These are phyloP conservation scores for Schizopora paradoxa DNA, from an alignment of 1,284 basidiomycete genomes.

Conservation along the genomic window DNA sequence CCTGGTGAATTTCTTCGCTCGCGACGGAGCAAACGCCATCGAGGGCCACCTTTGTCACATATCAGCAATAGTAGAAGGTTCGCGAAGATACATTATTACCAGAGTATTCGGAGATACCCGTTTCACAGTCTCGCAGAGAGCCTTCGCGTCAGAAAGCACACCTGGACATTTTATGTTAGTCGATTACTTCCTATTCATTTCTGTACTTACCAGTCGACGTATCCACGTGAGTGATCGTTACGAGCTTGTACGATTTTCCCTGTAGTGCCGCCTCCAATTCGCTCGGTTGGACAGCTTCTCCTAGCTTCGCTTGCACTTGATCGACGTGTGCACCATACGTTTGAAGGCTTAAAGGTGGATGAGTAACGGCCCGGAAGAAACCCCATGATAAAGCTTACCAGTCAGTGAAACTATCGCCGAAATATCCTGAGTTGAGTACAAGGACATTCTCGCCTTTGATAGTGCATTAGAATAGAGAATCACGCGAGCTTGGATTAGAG, in stretches of 20 bases:
- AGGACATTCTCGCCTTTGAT: conserved; percentile 79
- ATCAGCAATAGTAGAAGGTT: neutral
- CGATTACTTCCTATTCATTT: too few species aligned
- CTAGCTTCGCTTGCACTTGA: conserved; percentile 80
- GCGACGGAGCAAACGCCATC: conserved; percentile 96
- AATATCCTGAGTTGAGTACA: conserved; percentile 84
- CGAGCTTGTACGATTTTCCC: conserved; percentile 82
- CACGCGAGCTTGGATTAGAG: too few species aligned
- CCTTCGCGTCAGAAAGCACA: conserved; percentile 84
- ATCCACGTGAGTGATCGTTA: conserved; percentile 94
- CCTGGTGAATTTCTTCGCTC: conserved; percentile 93
- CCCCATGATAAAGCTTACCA: conserved; percentile 47
- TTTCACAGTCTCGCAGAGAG: conserved; percentile 71
- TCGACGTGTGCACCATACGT: conserved; percentile 91
- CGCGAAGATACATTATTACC: conserved; percentile 38
- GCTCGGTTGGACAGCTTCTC: conserved; percentile 61
- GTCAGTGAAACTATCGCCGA: conserved; percentile 81
- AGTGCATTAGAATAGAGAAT: too few species aligned
- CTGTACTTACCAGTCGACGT: conserved; percentile 76
- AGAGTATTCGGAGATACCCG: conserved; percentile 84
- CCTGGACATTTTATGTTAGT: conserved; percentile 36
- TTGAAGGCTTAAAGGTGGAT: conserved; percentile 50
- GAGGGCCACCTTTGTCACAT: conserved; percentile 55
- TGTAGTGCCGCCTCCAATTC: conserved; percentile 73
- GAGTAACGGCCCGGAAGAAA: neutral